Base-by-base conservation (phyloP, 2,329 filamentous ascomycete species). In the Waltergamsia citrina region DNA sequence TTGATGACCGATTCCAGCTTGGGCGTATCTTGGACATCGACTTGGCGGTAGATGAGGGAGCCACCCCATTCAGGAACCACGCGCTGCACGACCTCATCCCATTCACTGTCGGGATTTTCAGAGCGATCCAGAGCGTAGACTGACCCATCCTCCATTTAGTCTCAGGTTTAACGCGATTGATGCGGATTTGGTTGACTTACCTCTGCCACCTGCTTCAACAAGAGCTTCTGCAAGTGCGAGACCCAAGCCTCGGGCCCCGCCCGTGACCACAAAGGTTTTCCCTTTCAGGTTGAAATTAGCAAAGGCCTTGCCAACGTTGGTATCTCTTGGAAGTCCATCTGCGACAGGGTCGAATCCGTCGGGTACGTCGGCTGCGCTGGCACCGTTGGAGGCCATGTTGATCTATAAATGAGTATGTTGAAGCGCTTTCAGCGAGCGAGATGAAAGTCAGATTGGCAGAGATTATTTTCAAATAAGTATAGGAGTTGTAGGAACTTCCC, bases 221-320 rank as follows among this genome's bases (percentile, higher is more conserved):
- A 88, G 59, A 2, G 78, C 81, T 47, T 88, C 81, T 2, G 81
- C 74, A 46, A 87, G 73, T 6, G 78, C 74, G 15, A 90, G 58
- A n/a, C 83, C 83, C 8, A 88, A 66, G 0, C 84, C 84, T 39
- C 77, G 69, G 3, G 74, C 82, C 35, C 73, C 83, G 14, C 83
- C 83, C 2, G 81, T 82, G 4, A 87, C 77, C 20, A 83, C 53
- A 30, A 85, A 72, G 2, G 83, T 69, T 46, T 78, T 80, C 38
- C 74, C 72, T n/a, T 62, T 62, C 23, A 88, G 62, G 41, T 72
- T 74, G 57, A 87, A 87, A 50, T 87, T 82, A 6, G 76, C 71
- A 33, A 82, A 51, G n/a, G 48, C 44, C 36, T 56, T 59, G 4
- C 57, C 55, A 7, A 59, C 40, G 21, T 49, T 46, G 18, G 42